Evolutionary conservation across 345 rosid genomes (phyloP), one percentile per base, ranked within the genome.

Genomic region (Eutrema heterophyllum): DNA sequence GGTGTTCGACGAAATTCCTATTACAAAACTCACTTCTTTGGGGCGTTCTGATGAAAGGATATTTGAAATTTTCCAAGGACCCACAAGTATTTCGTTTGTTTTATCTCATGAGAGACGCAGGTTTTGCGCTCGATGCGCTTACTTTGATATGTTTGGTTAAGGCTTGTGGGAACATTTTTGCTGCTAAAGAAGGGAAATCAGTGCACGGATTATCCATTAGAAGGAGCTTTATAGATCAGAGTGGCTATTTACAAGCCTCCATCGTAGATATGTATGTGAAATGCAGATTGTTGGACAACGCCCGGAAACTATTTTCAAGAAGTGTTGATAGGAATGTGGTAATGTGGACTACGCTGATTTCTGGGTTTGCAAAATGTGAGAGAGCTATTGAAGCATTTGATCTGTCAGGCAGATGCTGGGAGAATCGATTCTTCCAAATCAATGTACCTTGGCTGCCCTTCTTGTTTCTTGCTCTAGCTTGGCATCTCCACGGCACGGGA

Each of bases 21-120:
- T 43, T 13, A 82, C n/a, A 78, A 73, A 83, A 49, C 62, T 82
- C 83, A 27, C 82, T 89, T 53, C 83, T 83, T 46, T 86, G 88
- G 88, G 87, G 88, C 33, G 77, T 80, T 51, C 61, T 87, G 82
- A 81, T 87, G 79, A 78, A 77, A 36, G 90, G 90, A 2, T 86
- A 80, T 21, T 78, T 84, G 26, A 87, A 64, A 72, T 65, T 30
- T 78, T 64, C 81, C 33, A 51, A 64, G 54, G 72, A 81, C 50
- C 11, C 49, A 10, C 67, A 81, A 71, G 85, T 79, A 4, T 77
- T 86, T 59, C 73, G 76, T 67, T 70, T 84, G 76, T 81, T 75
- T 53, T 43, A 48, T 76, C 75, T 74, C 64, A 86, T 86, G 88
- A 81, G 82, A 75, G 79, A 67, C 6, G n/a, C 54, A 1, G 71